phyloP scores from a whole-genome alignment of 2,329 filamentous ascomycete genomes.

The Ilyonectria sp. region DNA sequence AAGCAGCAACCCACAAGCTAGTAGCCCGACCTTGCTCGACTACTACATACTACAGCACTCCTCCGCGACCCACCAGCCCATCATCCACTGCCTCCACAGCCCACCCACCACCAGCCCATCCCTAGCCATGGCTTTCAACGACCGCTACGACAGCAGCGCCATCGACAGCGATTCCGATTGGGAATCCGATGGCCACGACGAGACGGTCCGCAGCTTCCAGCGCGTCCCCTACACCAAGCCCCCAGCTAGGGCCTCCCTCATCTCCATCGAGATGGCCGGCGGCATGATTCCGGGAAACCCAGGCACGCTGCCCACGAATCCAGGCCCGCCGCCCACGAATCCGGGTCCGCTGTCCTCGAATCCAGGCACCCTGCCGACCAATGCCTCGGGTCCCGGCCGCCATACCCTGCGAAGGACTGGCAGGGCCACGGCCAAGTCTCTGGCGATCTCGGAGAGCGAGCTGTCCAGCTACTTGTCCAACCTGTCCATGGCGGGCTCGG shows the following conservation, averaged over 20 bases:
- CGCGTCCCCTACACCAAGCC: background rate
- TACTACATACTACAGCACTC: no score
- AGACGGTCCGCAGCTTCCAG: background rate
- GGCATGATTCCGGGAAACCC: background rate
- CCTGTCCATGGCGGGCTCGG: background rate
- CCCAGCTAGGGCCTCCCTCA: background rate
- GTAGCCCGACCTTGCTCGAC: no score
- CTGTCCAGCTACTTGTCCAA: background rate
- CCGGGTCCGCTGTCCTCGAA: no score
- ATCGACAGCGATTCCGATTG: background rate
- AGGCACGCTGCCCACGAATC: background rate
- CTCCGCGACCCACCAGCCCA: no score
- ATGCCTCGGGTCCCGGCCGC: no score
- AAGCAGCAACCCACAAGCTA: no score
- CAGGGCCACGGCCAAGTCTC: no score
- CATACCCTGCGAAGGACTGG: background rate
- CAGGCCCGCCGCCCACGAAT: no score
- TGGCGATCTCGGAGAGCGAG: no score
- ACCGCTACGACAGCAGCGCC: background rate
- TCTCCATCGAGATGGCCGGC: background rate
- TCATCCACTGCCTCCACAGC: no score
- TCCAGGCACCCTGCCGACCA: no score
- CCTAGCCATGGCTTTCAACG: background rate
- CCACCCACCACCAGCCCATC: background rate
- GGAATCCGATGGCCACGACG: background rate